phyloP scores from a whole-genome alignment of 371 early-diverging fungal genomes.

The Lichtheimia ramosa region DNA sequence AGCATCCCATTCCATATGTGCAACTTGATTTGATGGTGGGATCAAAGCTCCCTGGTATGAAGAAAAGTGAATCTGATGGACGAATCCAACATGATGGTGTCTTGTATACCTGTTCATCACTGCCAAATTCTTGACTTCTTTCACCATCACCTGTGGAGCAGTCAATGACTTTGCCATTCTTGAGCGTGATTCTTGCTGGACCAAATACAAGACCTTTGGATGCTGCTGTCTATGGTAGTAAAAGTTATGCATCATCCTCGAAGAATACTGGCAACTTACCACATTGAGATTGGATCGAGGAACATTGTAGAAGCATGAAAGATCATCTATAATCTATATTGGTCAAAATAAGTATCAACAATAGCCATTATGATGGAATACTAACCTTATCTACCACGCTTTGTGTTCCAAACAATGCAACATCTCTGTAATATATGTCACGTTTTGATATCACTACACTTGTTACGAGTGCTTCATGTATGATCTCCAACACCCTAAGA shows the following conservation, averaged over 20 bases:
- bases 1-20: constrained; percentile 32
- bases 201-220: constrained; percentile 46
- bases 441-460: constrained; percentile 41
- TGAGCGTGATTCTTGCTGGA: constrained; percentile 31
- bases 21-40: constrained; percentile 34
- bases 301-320: constrained; percentile 36
- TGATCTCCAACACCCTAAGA: constrained; percentile 37
- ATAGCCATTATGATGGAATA: neutral
- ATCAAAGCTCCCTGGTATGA: constrained; percentile 32
- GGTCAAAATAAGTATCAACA: no score
- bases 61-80: neutral
- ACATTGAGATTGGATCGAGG: constrained; percentile 41
- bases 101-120: constrained; percentile 29
- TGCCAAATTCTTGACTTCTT: constrained; percentile 6
- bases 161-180: constrained; percentile 29
- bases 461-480: constrained; percentile 40
- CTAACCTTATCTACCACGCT: constrained; percentile 29
- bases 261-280: constrained; percentile 15
- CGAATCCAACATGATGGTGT: no score
- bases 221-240: constrained; percentile 34
- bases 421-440: constrained; percentile 47
- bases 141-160: constrained; percentile 17
- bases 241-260: neutral
- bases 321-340: constrained; percentile 37
- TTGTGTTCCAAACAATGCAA: constrained; percentile 36